Base-by-base conservation (phyloP, 441 rosid genomes). In the Syzygium malaccense region DNA sequence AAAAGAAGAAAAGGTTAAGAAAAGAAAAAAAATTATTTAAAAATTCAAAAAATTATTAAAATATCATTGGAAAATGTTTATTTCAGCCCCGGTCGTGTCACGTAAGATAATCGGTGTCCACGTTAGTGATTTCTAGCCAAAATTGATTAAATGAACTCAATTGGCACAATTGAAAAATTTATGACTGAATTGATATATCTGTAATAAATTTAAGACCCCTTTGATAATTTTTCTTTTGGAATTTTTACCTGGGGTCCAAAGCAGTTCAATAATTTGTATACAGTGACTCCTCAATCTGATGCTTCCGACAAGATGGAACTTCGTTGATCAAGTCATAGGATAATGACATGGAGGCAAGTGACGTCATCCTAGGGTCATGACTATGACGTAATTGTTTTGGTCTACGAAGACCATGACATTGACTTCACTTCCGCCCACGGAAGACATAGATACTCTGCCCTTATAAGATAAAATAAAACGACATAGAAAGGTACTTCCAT, bases 41-140 rank as follows among this genome's bases (percentile, higher is more conserved):
- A 14, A 14, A 15, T 54, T 41, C 41, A 41, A 41, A 41, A 54
- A 54, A 54, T 14, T 54, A 54, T 54, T 15, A 54, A 54, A 54
- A 54, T 54, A 54, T 54, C 15, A 54, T 54, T 14, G 15, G 17
- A 15, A 15, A 13, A 54, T 54, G 6, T 17, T 18, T 15, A 54
- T 19, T 4, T 54, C 18, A 15, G 7, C 2, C 6, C 18, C 6
- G 15, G 0, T 54, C 6, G 2, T 18, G 2, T 6, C 2, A 15
- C 5, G 18, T 54, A 4, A 54, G 17, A 54, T 5, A 5, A 5
- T 2, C 2, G 7, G 2, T 6, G 17, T 54, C 6, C 2, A 54
- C 0, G 6, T 54, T 0, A 54, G 6, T 5, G 15, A 54, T 54
- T 54, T 54, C 6, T 1, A 2, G 3, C 0, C 55, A 54, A 15